Evolutionary conservation across 768 basidiomycete genomes (phyloP).

Genomic region (Kwoniella mangroviensis): DNA sequence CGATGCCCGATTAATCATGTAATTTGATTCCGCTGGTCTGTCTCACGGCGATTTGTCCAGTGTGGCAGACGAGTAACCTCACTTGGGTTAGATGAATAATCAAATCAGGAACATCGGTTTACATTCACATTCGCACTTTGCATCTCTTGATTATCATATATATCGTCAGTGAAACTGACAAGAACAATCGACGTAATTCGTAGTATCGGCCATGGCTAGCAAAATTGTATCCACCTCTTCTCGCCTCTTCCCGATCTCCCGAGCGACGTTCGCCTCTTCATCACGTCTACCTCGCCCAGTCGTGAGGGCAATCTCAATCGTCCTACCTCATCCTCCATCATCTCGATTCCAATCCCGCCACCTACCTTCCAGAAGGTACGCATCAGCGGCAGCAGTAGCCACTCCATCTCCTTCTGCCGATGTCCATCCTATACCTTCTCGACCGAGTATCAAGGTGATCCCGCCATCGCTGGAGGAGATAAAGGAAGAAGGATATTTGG

Average conservation of each 20-base stretch:
- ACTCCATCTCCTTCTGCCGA: constrained; percentile 17
- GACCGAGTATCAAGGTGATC: constrained; percentile 35
- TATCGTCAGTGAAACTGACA: neutral
- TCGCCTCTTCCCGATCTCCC: constrained; percentile 21
- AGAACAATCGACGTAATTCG: neutral
- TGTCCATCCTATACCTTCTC: constrained; percentile 2
- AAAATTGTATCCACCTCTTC: neutral
- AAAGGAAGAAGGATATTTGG: constrained; percentile 52
- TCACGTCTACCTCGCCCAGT: constrained; percentile 13
- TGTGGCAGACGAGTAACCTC: neutral
- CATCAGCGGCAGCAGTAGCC: constrained; percentile 21
- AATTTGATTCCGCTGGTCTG: neutral
- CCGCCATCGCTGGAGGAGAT: constrained; percentile 48
- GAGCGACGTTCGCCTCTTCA: constrained; percentile 30
- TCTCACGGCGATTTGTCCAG: neutral
- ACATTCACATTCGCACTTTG: neutral
- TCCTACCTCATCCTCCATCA: neutral
- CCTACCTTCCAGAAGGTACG: neutral
- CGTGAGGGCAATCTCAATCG: neutral
- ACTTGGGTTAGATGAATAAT: neutral
- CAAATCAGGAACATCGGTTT: neutral
- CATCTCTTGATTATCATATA: neutral
- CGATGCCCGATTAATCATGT: neutral
- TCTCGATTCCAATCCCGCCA: constrained; percentile 1
- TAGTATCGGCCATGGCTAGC: constrained; percentile 2